Conservation (phyloP, 805 yeast species). For the Kodamaea kaohsiungensis region DNA sequence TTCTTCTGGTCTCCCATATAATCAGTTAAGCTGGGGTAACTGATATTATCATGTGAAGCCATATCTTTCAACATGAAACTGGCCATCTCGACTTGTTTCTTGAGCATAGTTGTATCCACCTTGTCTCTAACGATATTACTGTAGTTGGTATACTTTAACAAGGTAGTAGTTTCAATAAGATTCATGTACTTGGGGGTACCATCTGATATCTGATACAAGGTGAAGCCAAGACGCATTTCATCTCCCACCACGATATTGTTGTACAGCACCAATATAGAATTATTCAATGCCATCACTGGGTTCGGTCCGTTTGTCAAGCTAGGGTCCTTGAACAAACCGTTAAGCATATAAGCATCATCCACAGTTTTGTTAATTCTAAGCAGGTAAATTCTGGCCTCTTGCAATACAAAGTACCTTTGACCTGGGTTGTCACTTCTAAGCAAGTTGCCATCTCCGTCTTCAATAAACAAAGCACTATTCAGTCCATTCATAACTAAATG, state of each 20-base stretch:
- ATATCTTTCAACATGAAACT: neutral
- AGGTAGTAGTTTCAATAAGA: neutral
- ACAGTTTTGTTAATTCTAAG: neutral
- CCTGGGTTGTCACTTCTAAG: neutral
- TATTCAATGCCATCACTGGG: neutral
- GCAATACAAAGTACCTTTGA: neutral
- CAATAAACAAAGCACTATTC: neutral
- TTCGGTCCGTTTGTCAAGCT: neutral
- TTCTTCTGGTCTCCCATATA: neutral
- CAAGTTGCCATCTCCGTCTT: neutral
- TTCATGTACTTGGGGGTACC: neutral
- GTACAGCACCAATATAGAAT: neutral
- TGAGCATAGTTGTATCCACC: neutral
- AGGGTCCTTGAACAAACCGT: neutral
- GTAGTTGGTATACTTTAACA: neutral
- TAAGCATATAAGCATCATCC: neutral
- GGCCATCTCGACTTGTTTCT: neutral
- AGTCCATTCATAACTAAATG: neutral
- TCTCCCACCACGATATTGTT: neutral
- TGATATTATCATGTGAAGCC: neutral
- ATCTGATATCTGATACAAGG: neutral
- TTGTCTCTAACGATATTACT: neutral
- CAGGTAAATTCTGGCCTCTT: neutral
- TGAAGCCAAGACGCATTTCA: neutral
- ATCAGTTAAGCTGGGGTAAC: neutral